Percentiles rank a stretch among this genome's conserved stretches.
Evolutionary conservation across 371 early-diverging fungal species (phyloP).

Genomic region (Mortierella sp.): DNA sequence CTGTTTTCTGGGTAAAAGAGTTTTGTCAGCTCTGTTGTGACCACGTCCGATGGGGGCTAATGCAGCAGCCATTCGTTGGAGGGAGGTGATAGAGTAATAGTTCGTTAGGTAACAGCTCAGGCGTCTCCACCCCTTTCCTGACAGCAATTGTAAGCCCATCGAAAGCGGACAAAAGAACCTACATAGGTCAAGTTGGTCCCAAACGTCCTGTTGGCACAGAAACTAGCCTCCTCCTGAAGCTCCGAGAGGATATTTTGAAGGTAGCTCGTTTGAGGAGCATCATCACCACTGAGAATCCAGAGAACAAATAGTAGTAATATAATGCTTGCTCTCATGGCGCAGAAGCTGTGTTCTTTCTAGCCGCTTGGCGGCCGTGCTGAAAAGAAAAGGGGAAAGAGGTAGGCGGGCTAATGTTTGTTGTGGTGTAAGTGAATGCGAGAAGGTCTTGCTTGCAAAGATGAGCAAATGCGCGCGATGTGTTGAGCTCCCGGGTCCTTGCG

Average conservation of each 20-base stretch:
- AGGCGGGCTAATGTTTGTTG: neutral
- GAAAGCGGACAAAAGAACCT: slow-evolving; percentile 11
- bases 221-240: slow-evolving; percentile 61
- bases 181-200: slow-evolving; percentile 67
- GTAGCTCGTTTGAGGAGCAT: slow-evolving; percentile 25
- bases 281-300: slow-evolving; percentile 49
- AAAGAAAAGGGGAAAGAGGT: no score
- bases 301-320: slow-evolving; percentile 42
- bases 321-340: slow-evolving; percentile 39
- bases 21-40: slow-evolving; percentile 56
- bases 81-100: no score
- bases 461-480: neutral
- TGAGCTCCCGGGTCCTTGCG: neutral
- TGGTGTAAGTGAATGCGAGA: neutral
- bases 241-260: slow-evolving; percentile 46
- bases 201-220: slow-evolving; percentile 66
- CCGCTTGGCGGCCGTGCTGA: neutral
- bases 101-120: neutral
- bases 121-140: neutral
- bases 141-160: no score
- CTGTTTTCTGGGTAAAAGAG: slow-evolving; percentile 53
- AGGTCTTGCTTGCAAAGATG: neutral
- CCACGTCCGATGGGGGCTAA: slow-evolving; percentile 62
- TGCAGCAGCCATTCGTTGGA: neutral
- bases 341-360: slow-evolving; percentile 1